These are phyloP conservation scores for Teratosphaeria destructans DNA, from an alignment of 2,329 filamentous ascomycete species.

Conservation along the genomic window DNA sequence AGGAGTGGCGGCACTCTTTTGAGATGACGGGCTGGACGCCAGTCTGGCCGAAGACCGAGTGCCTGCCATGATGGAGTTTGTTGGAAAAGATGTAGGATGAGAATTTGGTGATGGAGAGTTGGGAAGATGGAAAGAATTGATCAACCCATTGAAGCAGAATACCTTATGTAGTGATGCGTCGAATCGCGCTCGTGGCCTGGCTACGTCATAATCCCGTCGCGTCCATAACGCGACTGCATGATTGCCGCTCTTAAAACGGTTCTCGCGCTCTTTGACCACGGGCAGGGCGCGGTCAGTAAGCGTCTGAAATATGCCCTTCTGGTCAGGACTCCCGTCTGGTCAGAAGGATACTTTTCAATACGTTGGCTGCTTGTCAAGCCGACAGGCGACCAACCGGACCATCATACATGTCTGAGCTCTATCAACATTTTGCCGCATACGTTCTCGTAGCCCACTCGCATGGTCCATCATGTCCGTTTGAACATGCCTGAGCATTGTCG, in stretches of 20 bases:
- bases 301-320: too few relatives aligned
- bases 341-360: too few relatives aligned
- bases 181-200: not conserved
- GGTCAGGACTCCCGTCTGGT: too few relatives aligned
- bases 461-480: not conserved
- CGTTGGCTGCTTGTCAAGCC: not conserved
- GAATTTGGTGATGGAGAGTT: not conserved
- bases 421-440: not conserved
- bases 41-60: constrained; percentile 21
- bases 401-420: not conserved
- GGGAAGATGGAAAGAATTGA: not conserved
- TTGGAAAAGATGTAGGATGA: not conserved
- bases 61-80: constrained; percentile 16
- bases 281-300: too few relatives aligned
- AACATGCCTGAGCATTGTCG: not conserved
- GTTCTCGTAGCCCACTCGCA: not conserved
- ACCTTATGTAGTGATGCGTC: not conserved
- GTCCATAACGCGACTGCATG: not conserved
- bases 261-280: not conserved
- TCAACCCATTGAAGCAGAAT: not conserved
- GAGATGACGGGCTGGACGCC: constrained; percentile 13
- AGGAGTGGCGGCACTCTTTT: constrained; percentile 7
- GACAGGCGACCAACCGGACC: not conserved
- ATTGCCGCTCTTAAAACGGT: not conserved
- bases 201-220: not conserved